A percentile compares a stretch with the other conserved stretches of the same genome.
phyloP scores from a whole-genome alignment of 164 flowering plant genomes.

The Kingdonia uniflora region DNA sequence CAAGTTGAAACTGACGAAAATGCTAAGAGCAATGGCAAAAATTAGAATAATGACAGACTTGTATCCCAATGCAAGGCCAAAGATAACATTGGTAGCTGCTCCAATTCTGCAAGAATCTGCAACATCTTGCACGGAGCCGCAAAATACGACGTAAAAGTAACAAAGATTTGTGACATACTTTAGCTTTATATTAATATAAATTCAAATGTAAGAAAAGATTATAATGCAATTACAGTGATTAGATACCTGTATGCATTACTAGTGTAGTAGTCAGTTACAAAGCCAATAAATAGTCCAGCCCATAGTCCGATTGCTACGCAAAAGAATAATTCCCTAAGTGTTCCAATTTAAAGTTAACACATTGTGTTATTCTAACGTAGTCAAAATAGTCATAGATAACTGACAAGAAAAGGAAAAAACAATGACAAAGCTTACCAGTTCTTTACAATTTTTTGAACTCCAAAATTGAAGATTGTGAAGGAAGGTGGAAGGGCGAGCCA shows the following conservation, averaged over 20 bases:
- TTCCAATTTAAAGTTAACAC: slow-evolving; percentile 3
- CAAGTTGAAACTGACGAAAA: slow-evolving; percentile 42
- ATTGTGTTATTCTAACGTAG: too few species aligned
- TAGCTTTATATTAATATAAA: too few species aligned
- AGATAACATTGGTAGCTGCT: slow-evolving; percentile 51
- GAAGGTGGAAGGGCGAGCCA: slow-evolving; percentile 43
- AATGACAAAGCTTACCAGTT: slow-evolving; percentile 35
- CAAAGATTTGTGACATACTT: too few species aligned
- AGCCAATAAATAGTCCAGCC: slow-evolving; percentile 50
- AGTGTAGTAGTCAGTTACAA: slow-evolving; percentile 45
- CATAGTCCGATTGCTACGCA: slow-evolving; percentile 49
- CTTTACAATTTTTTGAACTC: slow-evolving; percentile 38
- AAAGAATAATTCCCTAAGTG: slow-evolving; percentile 37
- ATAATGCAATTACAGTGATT: not conserved
- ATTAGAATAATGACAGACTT: slow-evolving; percentile 51
- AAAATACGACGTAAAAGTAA: not conserved
- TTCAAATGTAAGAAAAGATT: too few species aligned
- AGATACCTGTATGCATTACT: slow-evolving; percentile 51
- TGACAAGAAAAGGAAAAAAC: too few species aligned
- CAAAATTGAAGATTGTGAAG: slow-evolving; percentile 51
- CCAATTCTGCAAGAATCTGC: slow-evolving; percentile 59
- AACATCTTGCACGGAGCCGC: slow-evolving; percentile 58
- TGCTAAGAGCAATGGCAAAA: slow-evolving; percentile 41
- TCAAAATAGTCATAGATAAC: not conserved
- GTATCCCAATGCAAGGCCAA: slow-evolving; percentile 51